Conservation (phyloP, 2,329 filamentous ascomycete genomes). For the Lecanicillium sp. region DNA sequence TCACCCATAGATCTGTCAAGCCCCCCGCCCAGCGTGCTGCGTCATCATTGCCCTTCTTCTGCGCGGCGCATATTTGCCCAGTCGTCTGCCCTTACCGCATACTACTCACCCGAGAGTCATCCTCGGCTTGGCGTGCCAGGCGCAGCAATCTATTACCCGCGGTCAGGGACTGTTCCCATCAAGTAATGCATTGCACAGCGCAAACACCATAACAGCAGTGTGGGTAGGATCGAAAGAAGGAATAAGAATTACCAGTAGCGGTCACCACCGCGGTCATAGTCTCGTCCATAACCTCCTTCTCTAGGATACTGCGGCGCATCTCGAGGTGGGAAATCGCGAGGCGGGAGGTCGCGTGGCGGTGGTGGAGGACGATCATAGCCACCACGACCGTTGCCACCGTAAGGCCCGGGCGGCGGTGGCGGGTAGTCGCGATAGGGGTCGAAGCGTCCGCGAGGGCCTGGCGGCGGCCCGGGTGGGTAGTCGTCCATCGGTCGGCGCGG, state of each 20-base stretch:
- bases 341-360: slow-evolving; percentile 39
- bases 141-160: slow-evolving; percentile 23
- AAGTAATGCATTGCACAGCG: slow-evolving; percentile 1
- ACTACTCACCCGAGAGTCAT: background rate
- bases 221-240: slow-evolving; percentile 2
- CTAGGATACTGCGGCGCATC: slow-evolving; percentile 24
- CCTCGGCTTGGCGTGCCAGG: slow-evolving; percentile 1
- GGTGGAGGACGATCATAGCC: slow-evolving; percentile 48
- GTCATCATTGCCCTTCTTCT: too few relatives aligned
- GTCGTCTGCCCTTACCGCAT: too few relatives aligned
- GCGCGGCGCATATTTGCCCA: too few relatives aligned
- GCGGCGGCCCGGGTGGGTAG: slow-evolving; percentile 54
- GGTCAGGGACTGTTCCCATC: slow-evolving; percentile 26
- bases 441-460: slow-evolving; percentile 55
- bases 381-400: slow-evolving; percentile 49
- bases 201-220: slow-evolving; percentile 4
- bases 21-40: too few relatives aligned
- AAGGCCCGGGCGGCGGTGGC: slow-evolving; percentile 54
- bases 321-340: slow-evolving; percentile 37
- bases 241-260: slow-evolving; percentile 38
- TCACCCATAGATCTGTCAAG: too few relatives aligned
- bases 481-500: slow-evolving; percentile 73
- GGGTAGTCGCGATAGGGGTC: slow-evolving; percentile 70
- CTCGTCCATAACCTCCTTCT: slow-evolving; percentile 33
- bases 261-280: slow-evolving; percentile 43